Evolutionary conservation across 2,329 filamentous ascomycete species (phyloP).

Genomic region (Trichophyton benhamiae): DNA sequence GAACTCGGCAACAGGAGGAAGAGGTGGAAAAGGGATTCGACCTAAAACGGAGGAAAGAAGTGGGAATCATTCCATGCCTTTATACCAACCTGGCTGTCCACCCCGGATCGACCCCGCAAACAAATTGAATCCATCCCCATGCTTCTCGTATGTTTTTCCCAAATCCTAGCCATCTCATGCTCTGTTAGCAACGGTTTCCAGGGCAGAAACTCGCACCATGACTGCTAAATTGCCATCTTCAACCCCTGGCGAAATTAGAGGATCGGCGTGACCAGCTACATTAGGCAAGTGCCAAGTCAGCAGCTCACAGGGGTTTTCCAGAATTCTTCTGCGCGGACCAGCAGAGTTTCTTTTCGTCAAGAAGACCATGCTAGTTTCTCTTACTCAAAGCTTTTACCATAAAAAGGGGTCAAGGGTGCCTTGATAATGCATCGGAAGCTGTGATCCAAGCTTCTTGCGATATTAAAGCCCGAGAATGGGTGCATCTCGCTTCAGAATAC

Average conservation of each 20-base stretch:
- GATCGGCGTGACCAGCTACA: neutral
- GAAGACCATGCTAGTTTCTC: too few relatives aligned
- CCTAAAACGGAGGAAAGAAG: neutral
- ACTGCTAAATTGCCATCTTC: neutral
- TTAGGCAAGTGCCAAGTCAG: constrained; percentile 2
- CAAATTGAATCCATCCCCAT: neutral
- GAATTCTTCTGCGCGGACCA: neutral
- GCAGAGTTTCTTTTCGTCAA: too few relatives aligned
- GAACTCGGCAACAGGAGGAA: constrained; percentile 1
- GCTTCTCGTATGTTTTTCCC: constrained; percentile 1
- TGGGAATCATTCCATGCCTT: neutral
- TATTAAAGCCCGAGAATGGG: neutral
- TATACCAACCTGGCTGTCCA: neutral
- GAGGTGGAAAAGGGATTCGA: neutral
- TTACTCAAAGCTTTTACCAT: too few relatives aligned
- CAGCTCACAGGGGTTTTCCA: neutral
- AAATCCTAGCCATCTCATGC: neutral
- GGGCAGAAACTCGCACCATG: constrained; percentile 1
- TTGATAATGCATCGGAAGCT: neutral
- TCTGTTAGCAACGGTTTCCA: constrained; percentile 7
- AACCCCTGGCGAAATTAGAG: constrained; percentile 5
- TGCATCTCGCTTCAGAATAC: neutral
- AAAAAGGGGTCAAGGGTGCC: neutral
- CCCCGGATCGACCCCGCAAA: constrained; percentile 4
- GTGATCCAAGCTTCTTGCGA: neutral